A percentile compares a stretch with the other conserved stretches of the same genome.
These are phyloP conservation scores for Podila minutissima DNA, from an alignment of 192 early-diverging fungal species.

Conservation along the genomic window DNA sequence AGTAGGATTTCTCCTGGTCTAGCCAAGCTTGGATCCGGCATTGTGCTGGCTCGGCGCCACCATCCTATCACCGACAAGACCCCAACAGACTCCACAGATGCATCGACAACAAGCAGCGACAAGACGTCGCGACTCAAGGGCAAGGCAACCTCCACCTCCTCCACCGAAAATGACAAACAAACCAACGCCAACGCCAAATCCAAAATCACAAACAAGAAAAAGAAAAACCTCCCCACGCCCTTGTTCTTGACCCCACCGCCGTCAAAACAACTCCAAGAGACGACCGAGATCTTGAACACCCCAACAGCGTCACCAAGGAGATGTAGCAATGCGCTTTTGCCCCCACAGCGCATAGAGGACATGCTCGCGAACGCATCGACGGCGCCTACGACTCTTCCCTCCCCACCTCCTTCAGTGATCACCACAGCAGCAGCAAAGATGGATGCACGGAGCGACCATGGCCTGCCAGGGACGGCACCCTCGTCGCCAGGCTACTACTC, in stretches of 20 bases:
- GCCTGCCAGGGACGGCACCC: not conserved
- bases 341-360: not conserved
- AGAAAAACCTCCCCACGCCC: not conserved
- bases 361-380: not conserved
- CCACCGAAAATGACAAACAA: not conserved
- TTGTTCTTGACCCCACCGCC: not conserved
- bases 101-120: not conserved
- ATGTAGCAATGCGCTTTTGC: not conserved
- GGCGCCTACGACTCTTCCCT: not conserved
- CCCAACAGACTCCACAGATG: conserved; percentile 7
- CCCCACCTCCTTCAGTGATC: not conserved
- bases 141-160: not conserved
- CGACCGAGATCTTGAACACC: not conserved
- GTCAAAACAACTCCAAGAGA: not conserved
- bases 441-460: no score
- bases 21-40: not conserved
- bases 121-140: not conserved
- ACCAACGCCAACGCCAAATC: not conserved
- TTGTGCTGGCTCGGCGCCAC: not conserved
- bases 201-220: not conserved
- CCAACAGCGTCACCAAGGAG: not conserved
- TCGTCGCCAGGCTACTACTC: conserved; percentile 22
- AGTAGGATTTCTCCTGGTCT: no score
- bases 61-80: not conserved
- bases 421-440: not conserved